A percentile compares a stretch with the other conserved stretches of the same genome.
Conservation (phyloP, 805 yeast species). For the Schwanniomyces sp. region DNA sequence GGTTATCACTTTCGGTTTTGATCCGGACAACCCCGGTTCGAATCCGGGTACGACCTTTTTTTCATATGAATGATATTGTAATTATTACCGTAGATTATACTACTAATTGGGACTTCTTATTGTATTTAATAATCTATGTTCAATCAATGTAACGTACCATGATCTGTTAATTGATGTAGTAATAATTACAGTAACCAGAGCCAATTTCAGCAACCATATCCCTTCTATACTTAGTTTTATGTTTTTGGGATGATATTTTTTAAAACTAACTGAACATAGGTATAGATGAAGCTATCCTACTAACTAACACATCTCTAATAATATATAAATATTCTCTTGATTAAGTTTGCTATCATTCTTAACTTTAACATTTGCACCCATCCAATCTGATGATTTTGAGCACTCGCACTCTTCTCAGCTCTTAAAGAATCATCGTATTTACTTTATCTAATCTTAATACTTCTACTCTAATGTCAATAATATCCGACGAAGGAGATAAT, state of each 20-base stretch:
- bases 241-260: too few relatives aligned
- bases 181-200: too few relatives aligned
- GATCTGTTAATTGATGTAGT: too few relatives aligned
- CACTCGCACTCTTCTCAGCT: not conserved
- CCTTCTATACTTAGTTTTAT: too few relatives aligned
- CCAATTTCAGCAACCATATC: too few relatives aligned
- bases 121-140: too few relatives aligned
- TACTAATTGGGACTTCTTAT: not conserved
- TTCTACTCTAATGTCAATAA: not conserved
- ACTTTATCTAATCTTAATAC: not conserved
- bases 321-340: not conserved
- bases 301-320: not conserved
- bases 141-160: too few relatives aligned
- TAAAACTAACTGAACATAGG: too few relatives aligned
- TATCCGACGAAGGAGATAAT: not conserved
- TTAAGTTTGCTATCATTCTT: too few relatives aligned
- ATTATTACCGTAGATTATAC: too few relatives aligned
- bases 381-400: not conserved
- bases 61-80: not conserved
- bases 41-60: constrained; percentile 75
- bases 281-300: too few relatives aligned
- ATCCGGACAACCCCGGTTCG: constrained; percentile 84
- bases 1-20: constrained; percentile 82
- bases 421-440: not conserved
- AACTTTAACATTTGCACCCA: not conserved